These are phyloP conservation scores for Mucor racemosus DNA, from an alignment of 371 early-diverging fungal genomes.

Conservation along the genomic window DNA sequence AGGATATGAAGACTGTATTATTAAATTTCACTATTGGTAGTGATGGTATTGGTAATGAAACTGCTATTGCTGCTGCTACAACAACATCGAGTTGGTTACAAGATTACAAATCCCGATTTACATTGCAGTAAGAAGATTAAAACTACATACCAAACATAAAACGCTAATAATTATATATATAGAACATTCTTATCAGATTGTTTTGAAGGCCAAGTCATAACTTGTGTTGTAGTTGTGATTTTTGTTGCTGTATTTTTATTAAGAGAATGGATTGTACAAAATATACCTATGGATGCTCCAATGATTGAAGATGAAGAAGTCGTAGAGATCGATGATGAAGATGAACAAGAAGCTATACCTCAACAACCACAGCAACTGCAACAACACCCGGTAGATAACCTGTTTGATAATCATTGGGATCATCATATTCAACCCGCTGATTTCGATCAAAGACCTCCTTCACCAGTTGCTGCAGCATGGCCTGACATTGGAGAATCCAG, in stretches of 20 bases:
- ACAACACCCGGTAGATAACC: neutral
- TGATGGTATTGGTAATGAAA: neutral
- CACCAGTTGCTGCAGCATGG: conserved; percentile 6
- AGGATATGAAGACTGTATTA: neutral
- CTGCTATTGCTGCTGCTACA: neutral
- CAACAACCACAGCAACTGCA: neutral
- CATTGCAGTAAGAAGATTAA: conserved; percentile 19
- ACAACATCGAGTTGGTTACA: conserved; percentile 12
- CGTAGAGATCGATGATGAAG: neutral
- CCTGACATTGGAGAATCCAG: neutral
- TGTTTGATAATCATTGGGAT: conserved; percentile 12
- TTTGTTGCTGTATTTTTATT: conserved; percentile 81
- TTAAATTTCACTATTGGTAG: neutral
- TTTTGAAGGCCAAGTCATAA: conserved; percentile 88
- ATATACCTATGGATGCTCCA: conserved; percentile 55
- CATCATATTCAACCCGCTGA: neutral
- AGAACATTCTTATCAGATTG: conserved; percentile 80
- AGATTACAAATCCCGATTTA: conserved; percentile 21
- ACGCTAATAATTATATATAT: neutral
- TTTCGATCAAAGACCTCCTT: neutral
- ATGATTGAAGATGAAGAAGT: conserved; percentile 13
- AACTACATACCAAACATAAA: no score
- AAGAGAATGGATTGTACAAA: conserved; percentile 88
- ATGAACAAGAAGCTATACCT: neutral
- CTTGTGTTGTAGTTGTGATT: conserved; percentile 72